phyloP scores from a whole-genome alignment of 495 filamentous ascomycete species.

The Talaromyces wortmannii region DNA sequence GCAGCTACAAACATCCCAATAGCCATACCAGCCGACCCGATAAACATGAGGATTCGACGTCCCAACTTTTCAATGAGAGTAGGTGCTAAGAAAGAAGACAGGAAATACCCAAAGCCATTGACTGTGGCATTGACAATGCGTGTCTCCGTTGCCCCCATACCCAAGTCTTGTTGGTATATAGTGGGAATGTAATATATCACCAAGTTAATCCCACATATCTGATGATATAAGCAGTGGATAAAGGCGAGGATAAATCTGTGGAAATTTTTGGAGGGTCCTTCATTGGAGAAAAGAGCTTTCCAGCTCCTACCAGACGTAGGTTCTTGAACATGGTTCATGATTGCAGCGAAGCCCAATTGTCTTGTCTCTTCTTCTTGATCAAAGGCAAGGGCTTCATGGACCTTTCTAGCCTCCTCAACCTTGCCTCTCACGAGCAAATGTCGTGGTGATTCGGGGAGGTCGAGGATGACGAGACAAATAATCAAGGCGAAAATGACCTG shows the following conservation, averaged over 20 bases:
- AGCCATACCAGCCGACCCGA: constrained; percentile 62
- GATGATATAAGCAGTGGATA: constrained; percentile 72
- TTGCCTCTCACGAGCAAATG: constrained; percentile 44
- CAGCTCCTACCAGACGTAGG: no score
- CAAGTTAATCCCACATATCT: constrained; percentile 73
- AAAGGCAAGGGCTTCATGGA: not conserved
- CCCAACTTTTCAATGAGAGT: constrained; percentile 63
- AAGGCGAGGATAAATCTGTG: constrained; percentile 65
- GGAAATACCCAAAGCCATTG: constrained; percentile 70
- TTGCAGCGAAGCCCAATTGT: no score
- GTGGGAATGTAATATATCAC: constrained; percentile 67
- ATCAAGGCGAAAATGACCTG: constrained; percentile 54
- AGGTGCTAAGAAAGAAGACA: constrained; percentile 62
- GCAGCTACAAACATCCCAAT: constrained; percentile 62
- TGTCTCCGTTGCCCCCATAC: constrained; percentile 47
- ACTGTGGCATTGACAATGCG: constrained; percentile 59
- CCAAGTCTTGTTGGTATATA: constrained; percentile 50
- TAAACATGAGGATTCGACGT: constrained; percentile 63
- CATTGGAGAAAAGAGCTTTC: no score
- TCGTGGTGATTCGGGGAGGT: constrained; percentile 48
- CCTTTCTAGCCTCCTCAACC: constrained; percentile 31
- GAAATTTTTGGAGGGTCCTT: constrained; percentile 43
- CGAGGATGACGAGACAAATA: constrained; percentile 44
- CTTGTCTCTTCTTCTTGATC: not conserved
- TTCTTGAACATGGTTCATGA: no score